A percentile compares a stretch with the other conserved stretches of the same genome.
These are phyloP conservation scores for Candida cerambycidarum DNA, from an alignment of 805 yeast species.

Conservation along the genomic window DNA sequence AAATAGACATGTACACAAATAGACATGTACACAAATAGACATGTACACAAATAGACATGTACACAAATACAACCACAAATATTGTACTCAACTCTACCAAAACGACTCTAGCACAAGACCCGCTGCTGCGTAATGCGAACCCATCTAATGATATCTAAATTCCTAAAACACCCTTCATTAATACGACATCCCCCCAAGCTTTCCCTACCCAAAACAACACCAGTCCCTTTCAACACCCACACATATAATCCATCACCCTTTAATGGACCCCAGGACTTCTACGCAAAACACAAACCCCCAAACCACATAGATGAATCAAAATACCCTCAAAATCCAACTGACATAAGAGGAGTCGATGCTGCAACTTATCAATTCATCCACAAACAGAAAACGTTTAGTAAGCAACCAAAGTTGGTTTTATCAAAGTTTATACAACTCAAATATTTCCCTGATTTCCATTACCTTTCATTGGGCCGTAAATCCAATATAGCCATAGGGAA, in stretches of 20 bases:
- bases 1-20: too few relatives aligned
- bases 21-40: too few relatives aligned
- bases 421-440: slow-evolving; percentile 22
- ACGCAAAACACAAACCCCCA: slow-evolving; percentile 8
- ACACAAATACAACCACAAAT: too few relatives aligned
- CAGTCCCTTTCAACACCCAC: not conserved
- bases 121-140: too few relatives aligned
- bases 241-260: not conserved
- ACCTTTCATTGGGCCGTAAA: slow-evolving; percentile 29
- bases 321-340: slow-evolving; percentile 30
- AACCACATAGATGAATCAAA: slow-evolving; percentile 5
- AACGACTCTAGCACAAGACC: too few relatives aligned
- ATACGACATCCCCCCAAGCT: slow-evolving; percentile 6
- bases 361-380: slow-evolving; percentile 18
- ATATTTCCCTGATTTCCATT: slow-evolving; percentile 32
- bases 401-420: slow-evolving; percentile 14
- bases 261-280: slow-evolving; percentile 3
- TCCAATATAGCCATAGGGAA: slow-evolving; percentile 39
- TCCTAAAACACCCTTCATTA: slow-evolving; percentile 5
- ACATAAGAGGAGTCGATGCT: slow-evolving; percentile 36
- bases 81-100: too few relatives aligned
- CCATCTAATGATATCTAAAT: slow-evolving; percentile 9
- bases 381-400: slow-evolving; percentile 17
- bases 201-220: not conserved
- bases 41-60: too few relatives aligned